Conservation (phyloP, 2,329 filamentous ascomycete species). For the Ophiocordyceps robertsii region DNA sequence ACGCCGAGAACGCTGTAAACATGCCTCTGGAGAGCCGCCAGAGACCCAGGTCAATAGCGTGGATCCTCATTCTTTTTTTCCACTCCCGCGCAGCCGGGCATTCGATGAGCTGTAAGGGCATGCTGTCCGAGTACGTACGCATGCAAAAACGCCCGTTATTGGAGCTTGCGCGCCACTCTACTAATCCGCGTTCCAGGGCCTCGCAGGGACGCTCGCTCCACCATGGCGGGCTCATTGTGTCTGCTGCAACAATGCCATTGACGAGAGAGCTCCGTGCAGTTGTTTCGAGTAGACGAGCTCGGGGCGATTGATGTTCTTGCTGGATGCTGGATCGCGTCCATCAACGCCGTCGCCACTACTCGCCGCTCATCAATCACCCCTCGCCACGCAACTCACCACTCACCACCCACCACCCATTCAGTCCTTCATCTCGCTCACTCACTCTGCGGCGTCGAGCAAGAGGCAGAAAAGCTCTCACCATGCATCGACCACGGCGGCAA, state of each 20-base stretch:
- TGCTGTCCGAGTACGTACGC: conserved; percentile 6
- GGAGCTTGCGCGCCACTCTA: neutral
- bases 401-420: no score
- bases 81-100: neutral
- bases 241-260: neutral
- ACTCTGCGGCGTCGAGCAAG: no score
- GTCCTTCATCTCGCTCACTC: no score
- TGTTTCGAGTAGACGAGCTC: neutral
- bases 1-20: no score
- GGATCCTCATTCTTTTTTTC: neutral
- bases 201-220: neutral
- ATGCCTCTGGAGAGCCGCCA: no score
- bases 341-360: no score
- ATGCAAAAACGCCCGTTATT: neutral
- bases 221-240: neutral
- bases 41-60: neutral
- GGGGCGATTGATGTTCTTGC: neutral
- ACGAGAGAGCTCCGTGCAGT: neutral
- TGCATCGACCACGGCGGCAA: no score
- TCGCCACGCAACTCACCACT: no score
- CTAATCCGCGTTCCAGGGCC: neutral
- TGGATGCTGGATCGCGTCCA: no score
- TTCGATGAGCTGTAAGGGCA: neutral
- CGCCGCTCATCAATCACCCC: no score
- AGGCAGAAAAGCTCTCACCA: no score